These are phyloP conservation scores for Saccharomycopsis vini DNA, from an alignment of 805 yeast species.

Conservation along the genomic window DNA sequence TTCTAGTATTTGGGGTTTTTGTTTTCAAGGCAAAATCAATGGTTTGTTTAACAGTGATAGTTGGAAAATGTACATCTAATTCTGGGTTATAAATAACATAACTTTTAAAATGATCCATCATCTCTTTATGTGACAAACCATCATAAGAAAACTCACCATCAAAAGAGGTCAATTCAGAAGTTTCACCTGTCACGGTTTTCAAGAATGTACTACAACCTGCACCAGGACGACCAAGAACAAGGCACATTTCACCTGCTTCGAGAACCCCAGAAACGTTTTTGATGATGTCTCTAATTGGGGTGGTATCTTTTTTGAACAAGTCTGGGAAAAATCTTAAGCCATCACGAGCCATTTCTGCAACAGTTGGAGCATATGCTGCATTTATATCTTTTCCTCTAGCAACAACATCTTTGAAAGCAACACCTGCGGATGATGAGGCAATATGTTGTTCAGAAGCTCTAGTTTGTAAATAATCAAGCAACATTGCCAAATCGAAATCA, in stretches of 20 bases:
- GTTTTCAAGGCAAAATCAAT: slow-evolving; percentile 40
- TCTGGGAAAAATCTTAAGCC: slow-evolving; percentile 1
- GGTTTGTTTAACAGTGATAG: slow-evolving; percentile 41
- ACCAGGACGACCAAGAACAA: slow-evolving; percentile 69
- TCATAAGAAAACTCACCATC: slow-evolving; percentile 38
- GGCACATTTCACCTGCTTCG: slow-evolving; percentile 46
- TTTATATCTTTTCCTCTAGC: slow-evolving; percentile 44
- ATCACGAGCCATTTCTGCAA: slow-evolving; percentile 22
- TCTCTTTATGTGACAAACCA: slow-evolving; percentile 38
- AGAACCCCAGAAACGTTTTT: slow-evolving; percentile 36
- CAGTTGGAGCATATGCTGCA: slow-evolving; percentile 41
- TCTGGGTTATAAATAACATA: slow-evolving; percentile 46
- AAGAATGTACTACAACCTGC: slow-evolving; percentile 68
- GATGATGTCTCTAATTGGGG: slow-evolving; percentile 23
- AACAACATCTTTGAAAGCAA: slow-evolving; percentile 35
- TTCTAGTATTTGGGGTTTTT: slow-evolving; percentile 37
- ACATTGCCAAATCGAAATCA: slow-evolving; percentile 37
- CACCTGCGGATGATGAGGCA: slow-evolving; percentile 28
- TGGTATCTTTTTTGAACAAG: slow-evolving; percentile 25
- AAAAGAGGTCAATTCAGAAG: slow-evolving; percentile 26
- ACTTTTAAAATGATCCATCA: slow-evolving; percentile 38
- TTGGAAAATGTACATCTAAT: slow-evolving; percentile 42
- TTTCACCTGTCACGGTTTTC: slow-evolving; percentile 48
- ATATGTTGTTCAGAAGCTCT: slow-evolving; percentile 7
- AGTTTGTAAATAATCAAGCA: slow-evolving; percentile 33